Evolutionary conservation across 371 early-diverging fungal genomes (phyloP).

Genomic region (Entomophthora muscae): DNA sequence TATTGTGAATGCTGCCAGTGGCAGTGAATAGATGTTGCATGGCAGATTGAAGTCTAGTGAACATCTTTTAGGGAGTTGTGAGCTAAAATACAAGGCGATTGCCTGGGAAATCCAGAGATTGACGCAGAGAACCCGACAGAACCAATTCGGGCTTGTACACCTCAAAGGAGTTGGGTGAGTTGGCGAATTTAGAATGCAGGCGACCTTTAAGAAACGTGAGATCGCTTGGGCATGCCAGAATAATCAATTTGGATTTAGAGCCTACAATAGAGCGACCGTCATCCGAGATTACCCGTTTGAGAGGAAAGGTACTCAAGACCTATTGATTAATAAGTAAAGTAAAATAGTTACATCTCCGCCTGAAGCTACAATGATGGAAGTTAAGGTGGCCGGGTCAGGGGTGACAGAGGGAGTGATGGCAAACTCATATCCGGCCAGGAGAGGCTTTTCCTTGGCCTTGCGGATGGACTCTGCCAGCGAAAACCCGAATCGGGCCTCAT

Average conservation of each 20-base stretch:
- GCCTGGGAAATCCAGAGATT: neutral
- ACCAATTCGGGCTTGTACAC: neutral
- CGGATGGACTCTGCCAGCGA: neutral
- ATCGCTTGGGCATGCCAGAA: neutral
- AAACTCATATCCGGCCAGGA: neutral
- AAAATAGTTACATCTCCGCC: constrained; percentile 1
- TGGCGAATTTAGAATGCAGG: neutral
- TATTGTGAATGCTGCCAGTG: too few relatives aligned
- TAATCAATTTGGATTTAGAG: neutral
- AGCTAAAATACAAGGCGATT: neutral
- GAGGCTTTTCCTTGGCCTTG: neutral
- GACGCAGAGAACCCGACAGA: neutral
- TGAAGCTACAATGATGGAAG: neutral
- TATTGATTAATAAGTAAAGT: neutral
- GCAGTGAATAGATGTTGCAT: too few relatives aligned
- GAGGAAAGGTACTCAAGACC: neutral
- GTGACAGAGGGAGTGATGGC: neutral
- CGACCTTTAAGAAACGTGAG: neutral
- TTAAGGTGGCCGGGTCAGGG: neutral
- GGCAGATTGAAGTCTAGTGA: too few relatives aligned
- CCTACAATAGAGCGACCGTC: neutral
- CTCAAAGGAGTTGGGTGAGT: neutral
- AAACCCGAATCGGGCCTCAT: neutral
- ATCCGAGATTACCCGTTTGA: neutral
- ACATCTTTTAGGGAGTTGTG: too few relatives aligned